These are phyloP conservation scores for Candida caryicola DNA, from an alignment of 805 yeast genomes.

Conservation along the genomic window DNA sequence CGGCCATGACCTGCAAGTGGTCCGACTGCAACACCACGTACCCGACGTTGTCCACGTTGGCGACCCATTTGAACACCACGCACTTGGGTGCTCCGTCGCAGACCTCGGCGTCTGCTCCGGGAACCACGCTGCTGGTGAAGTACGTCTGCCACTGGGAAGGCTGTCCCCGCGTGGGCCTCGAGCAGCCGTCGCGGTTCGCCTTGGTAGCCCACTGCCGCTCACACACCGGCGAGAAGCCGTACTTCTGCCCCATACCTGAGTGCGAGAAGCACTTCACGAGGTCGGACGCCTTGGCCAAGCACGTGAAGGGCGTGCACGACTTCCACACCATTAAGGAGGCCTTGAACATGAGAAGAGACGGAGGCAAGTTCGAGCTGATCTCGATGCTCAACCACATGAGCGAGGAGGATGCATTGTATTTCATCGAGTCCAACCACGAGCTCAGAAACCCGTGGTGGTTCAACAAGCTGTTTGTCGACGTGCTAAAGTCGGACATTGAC, in stretches of 20 bases:
- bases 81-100: conserved; percentile 24
- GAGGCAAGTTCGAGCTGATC: neutral
- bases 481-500: conserved; percentile 12
- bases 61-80: conserved; percentile 29
- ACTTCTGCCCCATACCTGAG: conserved; percentile 59
- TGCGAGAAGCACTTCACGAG: conserved; percentile 59
- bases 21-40: conserved; percentile 20
- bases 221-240: conserved; percentile 68
- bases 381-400: neutral
- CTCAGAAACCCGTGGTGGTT: conserved; percentile 45
- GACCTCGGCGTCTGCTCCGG: conserved; percentile 8
- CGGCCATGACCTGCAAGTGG: conserved; percentile 30
- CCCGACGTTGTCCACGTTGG: conserved; percentile 17
- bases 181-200: conserved; percentile 55
- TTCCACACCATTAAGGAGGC: conserved; percentile 40
- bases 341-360: conserved; percentile 13
- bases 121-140: conserved; percentile 20
- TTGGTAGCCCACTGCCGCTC: conserved; percentile 60
- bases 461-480: conserved; percentile 25
- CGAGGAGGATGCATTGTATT: conserved; percentile 23
- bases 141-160: conserved; percentile 62
- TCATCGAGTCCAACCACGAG: conserved; percentile 33
- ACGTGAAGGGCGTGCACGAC: conserved; percentile 60
- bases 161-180: conserved; percentile 51
- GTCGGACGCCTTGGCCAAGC: conserved; percentile 62